Base-by-base conservation (phyloP, 106 monocot genomes). In the Amphibolis antarctica region DNA sequence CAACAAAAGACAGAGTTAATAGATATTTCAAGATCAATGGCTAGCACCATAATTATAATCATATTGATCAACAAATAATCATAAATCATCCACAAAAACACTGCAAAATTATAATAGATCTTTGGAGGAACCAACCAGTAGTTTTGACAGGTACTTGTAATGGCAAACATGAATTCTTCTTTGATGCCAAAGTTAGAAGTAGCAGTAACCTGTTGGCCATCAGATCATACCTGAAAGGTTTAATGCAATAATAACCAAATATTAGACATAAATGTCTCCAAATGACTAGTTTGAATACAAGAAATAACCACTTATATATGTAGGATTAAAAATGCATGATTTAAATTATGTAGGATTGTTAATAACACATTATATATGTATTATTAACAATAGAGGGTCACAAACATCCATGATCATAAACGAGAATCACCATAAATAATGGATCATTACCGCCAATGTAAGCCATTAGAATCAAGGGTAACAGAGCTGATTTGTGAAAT, bases 181-280 rank as follows among this genome's bases (percentile, higher is more conserved):
- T 82, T 53, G 82, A 87, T 70, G 87, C 73, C 65, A 98, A 59
- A 56, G 74, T 85, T 56, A 98, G 59, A 62, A 98, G 70, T 36
- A 98, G 79, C 15, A 98, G 77, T 46, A 91, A 75, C 71, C 98
- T 76, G 66, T 90, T 87, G 70, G 85, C 91, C 98, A 98, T 98
- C 72, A 98, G 75, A 78, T 91, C 78, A 59, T 98, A 98, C 82
- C 98, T 98, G 71, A 46, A 74, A 72, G 31, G 31, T 62, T 49
- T 28, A 50, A 6, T 23, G 45, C n/a, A 55, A 11, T 5, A 55
- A 25, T 55, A 23, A 55, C 24, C 2, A 25, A 11, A 24, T 25
- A 1, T 55, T 22, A 12, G 25, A 28, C 14, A 57, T 57, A 17
- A 3, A 28, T 18, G 27, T 27, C 57, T 26, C 9, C 26, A 28